phyloP scores from a whole-genome alignment of 495 filamentous ascomycete genomes.

The Aspergillus indologenus region DNA sequence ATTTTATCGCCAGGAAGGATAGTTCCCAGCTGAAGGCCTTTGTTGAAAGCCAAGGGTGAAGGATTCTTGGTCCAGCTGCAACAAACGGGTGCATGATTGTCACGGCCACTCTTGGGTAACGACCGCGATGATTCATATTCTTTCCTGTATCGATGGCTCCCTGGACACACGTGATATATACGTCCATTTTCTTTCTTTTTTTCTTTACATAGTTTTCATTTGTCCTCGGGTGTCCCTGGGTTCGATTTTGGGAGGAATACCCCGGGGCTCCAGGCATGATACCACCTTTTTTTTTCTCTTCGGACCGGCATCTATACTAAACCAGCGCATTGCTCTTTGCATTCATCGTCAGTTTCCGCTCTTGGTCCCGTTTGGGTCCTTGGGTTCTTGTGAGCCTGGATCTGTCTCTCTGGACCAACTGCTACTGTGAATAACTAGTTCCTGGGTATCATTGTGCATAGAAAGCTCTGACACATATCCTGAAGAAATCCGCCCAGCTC shows the following conservation, averaged over 20 bases:
- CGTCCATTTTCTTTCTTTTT: slow-evolving; percentile 16
- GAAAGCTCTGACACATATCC: neutral
- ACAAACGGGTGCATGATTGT: neutral
- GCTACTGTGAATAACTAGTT: neutral
- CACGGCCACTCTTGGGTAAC: neutral
- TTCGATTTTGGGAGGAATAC: neutral
- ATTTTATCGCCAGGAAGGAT: slow-evolving; percentile 86
- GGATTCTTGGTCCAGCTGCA: neutral
- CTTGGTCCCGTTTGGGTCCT: neutral
- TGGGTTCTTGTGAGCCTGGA: neutral
- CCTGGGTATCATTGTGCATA: slow-evolving; percentile 15
- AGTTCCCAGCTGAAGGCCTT: slow-evolving; percentile 50
- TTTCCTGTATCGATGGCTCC: neutral
- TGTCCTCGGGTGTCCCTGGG: neutral
- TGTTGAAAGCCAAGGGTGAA: slow-evolving; percentile 26
- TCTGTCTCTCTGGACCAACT: neutral
- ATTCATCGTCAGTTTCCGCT: neutral
- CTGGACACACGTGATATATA: neutral
- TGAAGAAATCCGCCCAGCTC: neutral
- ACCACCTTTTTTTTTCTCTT: slow-evolving; percentile 17
- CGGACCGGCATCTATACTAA: slow-evolving; percentile 3
- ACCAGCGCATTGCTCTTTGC: neutral
- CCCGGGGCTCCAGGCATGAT: slow-evolving; percentile 16
- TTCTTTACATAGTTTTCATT: slow-evolving; percentile 1
- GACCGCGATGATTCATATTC: neutral